Conservation (phyloP, 2,329 filamentous ascomycete species). For the Fusarium mundagurra region DNA sequence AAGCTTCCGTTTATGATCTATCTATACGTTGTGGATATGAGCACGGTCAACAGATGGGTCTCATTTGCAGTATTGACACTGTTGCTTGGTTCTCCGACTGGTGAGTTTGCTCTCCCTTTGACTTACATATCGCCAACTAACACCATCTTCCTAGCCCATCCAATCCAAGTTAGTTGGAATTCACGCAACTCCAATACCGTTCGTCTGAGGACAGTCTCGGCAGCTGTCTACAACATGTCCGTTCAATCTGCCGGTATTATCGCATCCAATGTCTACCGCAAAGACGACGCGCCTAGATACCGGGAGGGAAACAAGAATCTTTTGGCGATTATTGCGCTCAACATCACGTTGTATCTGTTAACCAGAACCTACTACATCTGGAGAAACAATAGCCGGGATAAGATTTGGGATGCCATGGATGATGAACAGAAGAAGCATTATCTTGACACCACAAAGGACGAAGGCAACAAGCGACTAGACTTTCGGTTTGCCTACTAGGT, state of each 20-base stretch:
- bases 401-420: background rate
- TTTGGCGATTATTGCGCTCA: background rate
- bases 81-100: background rate
- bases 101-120: fast-evolving
- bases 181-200: background rate
- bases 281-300: background rate
- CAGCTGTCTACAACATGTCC: background rate
- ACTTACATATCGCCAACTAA: background rate
- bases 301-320: background rate
- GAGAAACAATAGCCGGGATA: background rate
- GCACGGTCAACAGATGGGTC: background rate
- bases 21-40: background rate
- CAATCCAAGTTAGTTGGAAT: background rate
- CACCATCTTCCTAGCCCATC: background rate
- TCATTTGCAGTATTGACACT: background rate
- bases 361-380: background rate
- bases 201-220: background rate
- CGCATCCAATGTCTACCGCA: background rate
- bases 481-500: background rate
- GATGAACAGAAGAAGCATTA: background rate
- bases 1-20: background rate
- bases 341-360: background rate
- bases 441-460: background rate
- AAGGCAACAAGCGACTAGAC: background rate
- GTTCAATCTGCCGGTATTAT: background rate